A percentile compares a stretch with the other conserved stretches of the same genome.
Evolutionary conservation across 805 yeast species (phyloP).

Genomic region (Wickerhamomyces chaumierensis): DNA sequence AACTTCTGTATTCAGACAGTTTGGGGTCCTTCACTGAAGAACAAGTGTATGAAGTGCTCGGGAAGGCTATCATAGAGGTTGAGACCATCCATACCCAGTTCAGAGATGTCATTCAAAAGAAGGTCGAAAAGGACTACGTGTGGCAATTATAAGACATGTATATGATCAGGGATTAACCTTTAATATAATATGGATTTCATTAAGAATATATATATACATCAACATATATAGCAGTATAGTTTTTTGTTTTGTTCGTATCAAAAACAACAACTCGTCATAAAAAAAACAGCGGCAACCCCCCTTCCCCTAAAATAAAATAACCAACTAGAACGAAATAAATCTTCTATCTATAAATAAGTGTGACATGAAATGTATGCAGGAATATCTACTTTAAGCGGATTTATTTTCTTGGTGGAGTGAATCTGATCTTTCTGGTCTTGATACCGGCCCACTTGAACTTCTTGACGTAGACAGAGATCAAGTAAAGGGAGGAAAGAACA

Average conservation of each 20-base stretch:
- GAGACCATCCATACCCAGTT: conserved; percentile 32
- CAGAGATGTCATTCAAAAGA: conserved; percentile 36
- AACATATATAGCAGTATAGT: neutral
- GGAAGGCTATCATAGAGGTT: conserved; percentile 36
- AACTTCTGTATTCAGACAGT: conserved; percentile 61
- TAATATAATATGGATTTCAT: neutral
- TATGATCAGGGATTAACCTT: no score
- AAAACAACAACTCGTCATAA: neutral
- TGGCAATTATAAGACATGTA: conserved; percentile 31
- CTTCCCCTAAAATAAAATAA: conserved; percentile 3
- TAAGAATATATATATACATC: neutral
- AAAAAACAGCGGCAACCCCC: neutral
- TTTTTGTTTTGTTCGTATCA: no score
- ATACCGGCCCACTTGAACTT: conserved; percentile 96
- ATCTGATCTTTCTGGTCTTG: conserved; percentile 88
- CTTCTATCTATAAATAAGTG: neutral
- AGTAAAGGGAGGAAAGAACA: conserved; percentile 66
- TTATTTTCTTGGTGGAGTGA: conserved; percentile 80
- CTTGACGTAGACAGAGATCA: conserved; percentile 83
- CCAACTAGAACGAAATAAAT: neutral
- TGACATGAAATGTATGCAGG: neutral
- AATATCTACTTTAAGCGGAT: neutral
- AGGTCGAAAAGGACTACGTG: conserved; percentile 42
- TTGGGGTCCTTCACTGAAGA: conserved; percentile 55
- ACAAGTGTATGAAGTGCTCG: conserved; percentile 41